Evolutionary conservation across 495 filamentous ascomycete genomes (phyloP).

Genomic region (Evernia prunastri): DNA sequence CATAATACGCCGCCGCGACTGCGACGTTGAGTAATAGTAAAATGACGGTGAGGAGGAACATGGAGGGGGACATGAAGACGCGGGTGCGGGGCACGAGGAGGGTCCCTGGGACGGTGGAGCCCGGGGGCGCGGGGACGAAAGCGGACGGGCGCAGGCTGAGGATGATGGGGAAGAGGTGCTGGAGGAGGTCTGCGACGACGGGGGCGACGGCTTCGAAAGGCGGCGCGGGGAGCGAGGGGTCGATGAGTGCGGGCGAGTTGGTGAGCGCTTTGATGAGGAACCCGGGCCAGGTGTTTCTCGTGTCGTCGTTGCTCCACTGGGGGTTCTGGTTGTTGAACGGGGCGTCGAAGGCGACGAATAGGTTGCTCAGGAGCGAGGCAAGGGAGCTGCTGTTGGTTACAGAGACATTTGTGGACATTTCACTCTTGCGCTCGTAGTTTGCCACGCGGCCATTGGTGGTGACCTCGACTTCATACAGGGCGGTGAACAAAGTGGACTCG

Average conservation of each 20-base stretch:
- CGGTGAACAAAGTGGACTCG: slow-evolving; percentile 26
- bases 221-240: slow-evolving; percentile 29
- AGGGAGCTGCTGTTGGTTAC: slow-evolving; percentile 13
- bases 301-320: slow-evolving; percentile 36
- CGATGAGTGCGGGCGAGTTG: slow-evolving; percentile 28
- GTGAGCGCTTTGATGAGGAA: slow-evolving; percentile 27
- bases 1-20: slow-evolving; percentile 34
- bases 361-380: slow-evolving; percentile 5
- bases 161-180: slow-evolving; percentile 33
- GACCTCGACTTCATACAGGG: slow-evolving; percentile 33
- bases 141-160: slow-evolving; percentile 30
- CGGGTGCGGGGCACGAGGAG: slow-evolving; percentile 24
- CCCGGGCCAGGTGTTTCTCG: slow-evolving; percentile 33
- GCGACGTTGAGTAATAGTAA: slow-evolving; percentile 34
- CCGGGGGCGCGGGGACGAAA: slow-evolving; percentile 20
- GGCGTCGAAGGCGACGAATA: not conserved
- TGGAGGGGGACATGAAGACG: slow-evolving; percentile 34
- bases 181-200: slow-evolving; percentile 26
- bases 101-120: not conserved
- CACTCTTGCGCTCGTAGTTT: not conserved
- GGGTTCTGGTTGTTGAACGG: not conserved
- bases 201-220: slow-evolving; percentile 21
- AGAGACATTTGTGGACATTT: not conserved
- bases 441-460: slow-evolving; percentile 26
- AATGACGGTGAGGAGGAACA: slow-evolving; percentile 30